These are phyloP conservation scores for Rhodotorula kratochvilovae DNA, from an alignment of 768 basidiomycete genomes.

Conservation along the genomic window DNA sequence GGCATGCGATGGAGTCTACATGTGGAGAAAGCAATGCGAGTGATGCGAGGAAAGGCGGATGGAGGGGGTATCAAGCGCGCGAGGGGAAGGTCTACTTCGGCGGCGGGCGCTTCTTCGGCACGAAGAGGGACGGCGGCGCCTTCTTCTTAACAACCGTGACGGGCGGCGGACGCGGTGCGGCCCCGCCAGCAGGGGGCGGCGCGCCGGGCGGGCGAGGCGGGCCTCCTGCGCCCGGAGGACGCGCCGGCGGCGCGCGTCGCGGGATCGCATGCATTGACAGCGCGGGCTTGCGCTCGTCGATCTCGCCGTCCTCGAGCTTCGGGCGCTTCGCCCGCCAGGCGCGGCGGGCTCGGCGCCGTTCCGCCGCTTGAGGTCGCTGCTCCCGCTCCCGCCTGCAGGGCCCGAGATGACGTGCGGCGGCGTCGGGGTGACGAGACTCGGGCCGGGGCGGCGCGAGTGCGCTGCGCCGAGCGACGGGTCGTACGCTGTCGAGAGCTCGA, in stretches of 20 bases:
- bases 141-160: constrained; percentile 5
- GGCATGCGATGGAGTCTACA: neutral
- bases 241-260: neutral
- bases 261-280: neutral
- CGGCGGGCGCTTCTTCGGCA: constrained; percentile 15
- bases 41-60: neutral
- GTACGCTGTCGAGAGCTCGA: constrained; percentile 24
- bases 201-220: neutral
- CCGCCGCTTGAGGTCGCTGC: neutral
- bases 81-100: neutral
- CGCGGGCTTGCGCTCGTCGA: neutral
- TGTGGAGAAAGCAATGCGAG: neutral
- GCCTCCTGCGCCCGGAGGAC: too few species aligned
- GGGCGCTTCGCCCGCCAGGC: constrained; percentile 7
- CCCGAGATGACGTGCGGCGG: neutral
- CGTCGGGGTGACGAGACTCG: neutral
- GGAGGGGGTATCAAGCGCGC: neutral
- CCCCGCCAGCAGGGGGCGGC: neutral
- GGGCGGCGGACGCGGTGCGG: neutral
- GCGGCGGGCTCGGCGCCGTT: constrained; percentile 1
- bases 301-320: constrained; percentile 13
- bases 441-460: neutral
- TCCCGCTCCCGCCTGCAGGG: neutral
- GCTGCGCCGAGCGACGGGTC: neutral
- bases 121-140: constrained; percentile 28